Percentiles rank a stretch among this genome's conserved stretches.
Conservation (phyloP, 2,329 filamentous ascomycete genomes). For the Ascochyta koolunga region DNA sequence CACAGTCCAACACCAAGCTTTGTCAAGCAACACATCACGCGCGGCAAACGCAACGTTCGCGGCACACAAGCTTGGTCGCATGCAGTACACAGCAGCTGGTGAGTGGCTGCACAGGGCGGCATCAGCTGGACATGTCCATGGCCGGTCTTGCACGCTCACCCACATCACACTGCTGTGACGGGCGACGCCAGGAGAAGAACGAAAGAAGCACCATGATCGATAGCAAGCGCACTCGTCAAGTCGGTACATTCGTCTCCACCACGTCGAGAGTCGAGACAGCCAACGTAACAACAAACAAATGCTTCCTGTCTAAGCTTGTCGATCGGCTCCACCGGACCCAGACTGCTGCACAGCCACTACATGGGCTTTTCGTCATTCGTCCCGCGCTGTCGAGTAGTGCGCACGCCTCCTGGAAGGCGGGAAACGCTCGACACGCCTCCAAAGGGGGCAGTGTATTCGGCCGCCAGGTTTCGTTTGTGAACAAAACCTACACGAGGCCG, state of each 20-base stretch:
- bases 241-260: background rate
- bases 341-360: constrained; percentile 15
- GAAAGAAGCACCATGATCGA: background rate
- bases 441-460: constrained; percentile 12
- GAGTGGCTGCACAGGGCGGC: background rate
- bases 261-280: background rate
- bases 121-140: no score
- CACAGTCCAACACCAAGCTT: background rate
- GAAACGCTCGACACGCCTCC: constrained; percentile 6
- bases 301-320: background rate
- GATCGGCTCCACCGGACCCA: constrained; percentile 14
- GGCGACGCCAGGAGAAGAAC: background rate
- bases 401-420: constrained; percentile 6
- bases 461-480: constrained; percentile 2
- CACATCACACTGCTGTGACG: background rate
- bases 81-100: background rate
- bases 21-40: background rate
- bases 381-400: background rate
- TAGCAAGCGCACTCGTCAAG: background rate
- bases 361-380: constrained; percentile 5
- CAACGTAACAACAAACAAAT: background rate
- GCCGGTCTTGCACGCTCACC: background rate
- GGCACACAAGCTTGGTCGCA: background rate
- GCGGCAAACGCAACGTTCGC: background rate
- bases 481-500: constrained; percentile 6